phyloP scores from a whole-genome alignment of 2,329 filamentous ascomycete genomes.

The Phialemoniopsis sp. region DNA sequence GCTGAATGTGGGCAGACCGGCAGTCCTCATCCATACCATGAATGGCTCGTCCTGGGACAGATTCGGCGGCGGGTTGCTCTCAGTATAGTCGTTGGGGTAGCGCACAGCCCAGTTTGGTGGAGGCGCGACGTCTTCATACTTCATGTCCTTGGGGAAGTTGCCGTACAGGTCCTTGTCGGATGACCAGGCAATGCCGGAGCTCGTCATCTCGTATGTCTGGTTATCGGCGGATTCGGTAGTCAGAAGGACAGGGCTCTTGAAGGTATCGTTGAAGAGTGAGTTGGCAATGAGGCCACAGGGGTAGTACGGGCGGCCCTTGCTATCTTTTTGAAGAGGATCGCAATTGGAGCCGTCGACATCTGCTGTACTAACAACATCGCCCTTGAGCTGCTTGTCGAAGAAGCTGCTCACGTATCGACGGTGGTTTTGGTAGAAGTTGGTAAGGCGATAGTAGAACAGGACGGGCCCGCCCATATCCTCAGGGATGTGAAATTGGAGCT shows the following conservation, averaged over 20 bases:
- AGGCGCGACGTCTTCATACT: constrained; percentile 62
- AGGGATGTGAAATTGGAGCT: constrained; percentile 73
- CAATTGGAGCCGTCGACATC: constrained; percentile 69
- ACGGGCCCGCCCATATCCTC: constrained; percentile 78
- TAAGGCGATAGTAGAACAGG: constrained; percentile 90
- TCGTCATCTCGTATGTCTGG: constrained; percentile 69
- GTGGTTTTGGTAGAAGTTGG: constrained; percentile 99
- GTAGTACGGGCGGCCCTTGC: constrained; percentile 70
- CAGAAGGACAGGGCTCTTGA: constrained; percentile 59
- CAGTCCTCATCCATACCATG: constrained; percentile 98
- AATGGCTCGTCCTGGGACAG: constrained; percentile 76
- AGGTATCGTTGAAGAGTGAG: constrained; percentile 94
- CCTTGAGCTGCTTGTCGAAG: constrained; percentile 75
- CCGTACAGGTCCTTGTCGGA: constrained; percentile 81
- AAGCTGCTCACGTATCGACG: constrained; percentile 92
- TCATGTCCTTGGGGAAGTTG: constrained; percentile 51
- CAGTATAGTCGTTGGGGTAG: constrained; percentile 68
- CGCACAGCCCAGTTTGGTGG: constrained; percentile 80
- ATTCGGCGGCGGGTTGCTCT: constrained; percentile 62
- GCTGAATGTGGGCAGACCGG: constrained; percentile 88
- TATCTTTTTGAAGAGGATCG: constrained; percentile 60
- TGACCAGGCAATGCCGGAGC: constrained; percentile 76
- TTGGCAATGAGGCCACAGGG: constrained; percentile 96
- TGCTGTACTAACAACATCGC: constrained; percentile 53
- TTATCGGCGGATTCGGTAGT: constrained; percentile 38